Evolutionary conservation across 129 eudicot genomes (phyloP).

Genomic region (Centella asiatica): DNA sequence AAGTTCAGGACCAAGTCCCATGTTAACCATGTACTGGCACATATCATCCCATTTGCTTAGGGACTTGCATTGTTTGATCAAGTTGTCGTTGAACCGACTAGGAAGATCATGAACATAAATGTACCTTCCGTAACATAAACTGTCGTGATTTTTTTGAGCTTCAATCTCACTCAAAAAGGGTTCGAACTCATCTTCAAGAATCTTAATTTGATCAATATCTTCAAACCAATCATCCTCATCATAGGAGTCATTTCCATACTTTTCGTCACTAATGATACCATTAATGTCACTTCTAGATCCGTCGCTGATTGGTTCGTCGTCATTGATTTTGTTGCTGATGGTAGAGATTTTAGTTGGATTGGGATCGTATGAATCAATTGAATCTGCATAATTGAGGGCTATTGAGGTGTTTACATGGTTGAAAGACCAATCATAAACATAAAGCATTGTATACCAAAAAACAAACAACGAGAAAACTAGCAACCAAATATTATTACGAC

Average conservation of each 20-base stretch:
- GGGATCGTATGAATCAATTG: constrained; percentile 15
- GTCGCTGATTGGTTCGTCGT: background rate
- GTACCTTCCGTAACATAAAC: constrained; percentile 43
- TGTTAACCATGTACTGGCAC: constrained; percentile 50
- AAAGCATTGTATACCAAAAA: constrained; percentile 54
- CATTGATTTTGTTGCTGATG: background rate
- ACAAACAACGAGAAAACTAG: constrained; percentile 34
- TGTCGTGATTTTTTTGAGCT: background rate
- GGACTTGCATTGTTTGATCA: constrained; percentile 36
- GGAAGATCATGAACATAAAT: constrained; percentile 67
- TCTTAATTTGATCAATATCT: constrained; percentile 14
- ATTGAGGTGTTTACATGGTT: constrained; percentile 18
- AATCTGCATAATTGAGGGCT: constrained; percentile 10
- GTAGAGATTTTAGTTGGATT: background rate
- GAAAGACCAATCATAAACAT: constrained; percentile 45
- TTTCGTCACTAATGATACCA: background rate
- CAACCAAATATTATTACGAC: constrained; percentile 50
- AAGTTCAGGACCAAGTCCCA: constrained; percentile 60
- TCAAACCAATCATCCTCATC: constrained; percentile 27
- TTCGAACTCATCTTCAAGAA: constrained; percentile 39
- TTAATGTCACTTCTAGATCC: constrained; percentile 4
- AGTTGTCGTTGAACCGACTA: constrained; percentile 35
- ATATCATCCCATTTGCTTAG: constrained; percentile 56
- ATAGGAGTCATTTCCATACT: background rate
- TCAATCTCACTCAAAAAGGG: constrained; percentile 23